A percentile compares a stretch with the other conserved stretches of the same genome.
These are phyloP conservation scores for Ampelomyces quisqualis DNA, from an alignment of 2,329 filamentous ascomycete species.

Conservation along the genomic window DNA sequence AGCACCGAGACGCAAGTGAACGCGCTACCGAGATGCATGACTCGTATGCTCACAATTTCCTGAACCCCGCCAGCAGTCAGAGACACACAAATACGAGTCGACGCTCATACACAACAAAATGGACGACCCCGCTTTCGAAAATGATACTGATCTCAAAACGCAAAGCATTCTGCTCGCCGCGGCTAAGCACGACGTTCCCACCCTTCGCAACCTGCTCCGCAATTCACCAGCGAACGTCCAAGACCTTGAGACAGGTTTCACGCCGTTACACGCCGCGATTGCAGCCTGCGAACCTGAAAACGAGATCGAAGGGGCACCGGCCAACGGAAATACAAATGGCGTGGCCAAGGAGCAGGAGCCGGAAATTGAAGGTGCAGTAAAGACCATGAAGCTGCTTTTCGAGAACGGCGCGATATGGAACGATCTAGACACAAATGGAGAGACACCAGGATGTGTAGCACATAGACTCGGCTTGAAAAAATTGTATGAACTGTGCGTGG, in stretches of 20 bases:
- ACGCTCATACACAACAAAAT: constrained; percentile 9
- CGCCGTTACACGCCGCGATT: constrained; percentile 86
- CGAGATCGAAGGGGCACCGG: constrained; percentile 24
- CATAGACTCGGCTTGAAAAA: constrained; percentile 64
- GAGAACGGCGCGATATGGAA: constrained; percentile 96
- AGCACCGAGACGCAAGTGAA: neutral
- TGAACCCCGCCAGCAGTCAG: constrained; percentile 2
- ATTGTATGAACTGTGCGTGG: constrained; percentile 80
- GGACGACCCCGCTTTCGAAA: constrained; percentile 38
- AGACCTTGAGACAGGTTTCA: constrained; percentile 81
- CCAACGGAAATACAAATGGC: constrained; percentile 30
- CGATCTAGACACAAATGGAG: constrained; percentile 79
- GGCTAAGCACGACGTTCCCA: constrained; percentile 65
- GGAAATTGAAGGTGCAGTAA: constrained; percentile 57
- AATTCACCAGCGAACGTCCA: constrained; percentile 69
- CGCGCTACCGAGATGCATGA: neutral
- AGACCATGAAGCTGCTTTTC: constrained; percentile 73
- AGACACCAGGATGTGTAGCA: constrained; percentile 90
- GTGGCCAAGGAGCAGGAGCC: constrained; percentile 38
- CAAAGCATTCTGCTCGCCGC: constrained; percentile 67
- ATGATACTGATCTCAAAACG: constrained; percentile 48
- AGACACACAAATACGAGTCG: neutral
- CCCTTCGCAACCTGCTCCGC: constrained; percentile 69
- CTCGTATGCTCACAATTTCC: constrained; percentile 4
- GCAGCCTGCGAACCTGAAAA: constrained; percentile 55